Conservation (phyloP, 805 yeast genomes). For the Candida qinlingensis region DNA sequence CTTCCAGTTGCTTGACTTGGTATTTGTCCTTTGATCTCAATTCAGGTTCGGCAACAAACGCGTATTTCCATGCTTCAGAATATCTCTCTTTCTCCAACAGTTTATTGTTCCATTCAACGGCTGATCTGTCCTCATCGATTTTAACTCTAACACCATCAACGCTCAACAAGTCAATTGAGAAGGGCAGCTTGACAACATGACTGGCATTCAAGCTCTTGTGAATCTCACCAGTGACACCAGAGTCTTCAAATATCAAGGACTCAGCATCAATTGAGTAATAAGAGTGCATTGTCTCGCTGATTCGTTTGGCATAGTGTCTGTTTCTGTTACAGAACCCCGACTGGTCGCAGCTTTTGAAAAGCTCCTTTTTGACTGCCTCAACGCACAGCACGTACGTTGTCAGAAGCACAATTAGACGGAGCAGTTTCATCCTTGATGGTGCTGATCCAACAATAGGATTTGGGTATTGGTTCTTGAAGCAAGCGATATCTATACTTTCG, state of each 20-base stretch:
- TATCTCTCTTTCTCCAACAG: conserved; percentile 45
- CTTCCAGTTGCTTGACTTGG: conserved; percentile 18
- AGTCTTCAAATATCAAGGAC: conserved; percentile 28
- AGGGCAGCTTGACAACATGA: conserved; percentile 42
- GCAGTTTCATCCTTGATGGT: neutral
- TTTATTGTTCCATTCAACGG: conserved; percentile 18
- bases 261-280: conserved; percentile 38
- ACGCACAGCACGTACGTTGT: neutral
- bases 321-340: conserved; percentile 84
- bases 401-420: neutral
- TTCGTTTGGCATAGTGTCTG: conserved; percentile 49
- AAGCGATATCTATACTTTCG: too few species aligned
- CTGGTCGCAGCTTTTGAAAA: conserved; percentile 73
- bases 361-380: conserved; percentile 51
- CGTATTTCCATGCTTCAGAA: conserved; percentile 55
- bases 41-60: conserved; percentile 34
- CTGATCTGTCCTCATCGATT: conserved; percentile 53
- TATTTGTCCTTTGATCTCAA: conserved; percentile 4
- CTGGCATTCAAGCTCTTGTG: conserved; percentile 40
- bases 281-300: conserved; percentile 24
- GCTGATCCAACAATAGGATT: neutral
- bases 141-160: conserved; percentile 57
- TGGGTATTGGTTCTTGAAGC: too few species aligned
- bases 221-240: conserved; percentile 41
- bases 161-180: conserved; percentile 50